Base-by-base conservation (phyloP, 129 eudicot genomes). In the Glebionis coronaria region DNA sequence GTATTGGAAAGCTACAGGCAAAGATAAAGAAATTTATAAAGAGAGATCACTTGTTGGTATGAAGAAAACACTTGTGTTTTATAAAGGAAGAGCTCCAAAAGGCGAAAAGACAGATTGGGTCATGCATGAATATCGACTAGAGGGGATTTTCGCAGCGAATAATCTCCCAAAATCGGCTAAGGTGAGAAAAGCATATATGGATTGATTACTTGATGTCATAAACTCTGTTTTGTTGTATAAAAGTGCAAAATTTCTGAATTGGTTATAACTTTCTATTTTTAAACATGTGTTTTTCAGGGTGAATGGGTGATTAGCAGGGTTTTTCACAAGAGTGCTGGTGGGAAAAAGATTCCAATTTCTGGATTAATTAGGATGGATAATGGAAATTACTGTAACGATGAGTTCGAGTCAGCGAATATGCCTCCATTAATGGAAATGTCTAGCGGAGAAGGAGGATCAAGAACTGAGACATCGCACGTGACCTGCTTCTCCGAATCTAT, bases 1-100 rank as follows among this genome's bases (percentile, higher is more conserved):
- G 19, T 90, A 90, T 71, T 90, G 97, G 97, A 90, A 90, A 72
- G 97, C 97, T 0, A 88, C 96, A 0, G 96, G 88, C 6, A 87
- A 87, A 70, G 95, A 85, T 65, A 87, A 85, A 79, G 97, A 85
- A 46, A 79, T 91, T 16, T 81, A 67, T 42, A 76, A 77, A 56
- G 82, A 51, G 12, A 82, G 74, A 63, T 45, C 79, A 4, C 76
- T 87, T 1, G 79, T 87, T 3, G 95, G 97, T 14, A 84, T 87
- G 91, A 91, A 87, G 81, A 87, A 91, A 64, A 87, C 89, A 13
- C 70, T 91, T 56, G 95, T 91, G 10, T 91, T 83, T 45, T 85
- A 87, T 66, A 72, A 67, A 70, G 97, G 97, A 16, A 78, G 97
- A 46, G 94, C 97, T 72, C 97, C 94, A 0, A 83, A 71, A 80